Percentiles rank a stretch among this genome's conserved stretches.
These are phyloP conservation scores for Jamesozyma lodderae DNA, from an alignment of 805 yeast species.

Conservation along the genomic window DNA sequence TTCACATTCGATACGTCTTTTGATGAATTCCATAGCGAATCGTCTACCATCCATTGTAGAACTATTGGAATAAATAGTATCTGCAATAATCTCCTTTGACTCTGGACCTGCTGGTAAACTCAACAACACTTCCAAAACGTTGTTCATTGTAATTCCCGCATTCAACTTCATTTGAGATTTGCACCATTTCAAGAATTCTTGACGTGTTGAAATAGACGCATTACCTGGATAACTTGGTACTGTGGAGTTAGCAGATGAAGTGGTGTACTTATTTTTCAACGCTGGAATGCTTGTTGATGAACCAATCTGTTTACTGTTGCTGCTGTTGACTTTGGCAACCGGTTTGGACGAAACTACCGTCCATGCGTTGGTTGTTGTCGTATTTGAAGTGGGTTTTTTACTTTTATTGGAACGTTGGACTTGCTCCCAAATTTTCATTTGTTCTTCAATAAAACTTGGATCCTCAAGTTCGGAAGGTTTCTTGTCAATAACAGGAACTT, in stretches of 20 bases:
- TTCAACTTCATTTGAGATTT: slow-evolving; percentile 58
- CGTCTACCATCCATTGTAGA: slow-evolving; percentile 90
- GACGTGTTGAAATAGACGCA: slow-evolving; percentile 36
- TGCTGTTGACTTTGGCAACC: not conserved
- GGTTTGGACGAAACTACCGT: slow-evolving; percentile 7
- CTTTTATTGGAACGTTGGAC: slow-evolving; percentile 64
- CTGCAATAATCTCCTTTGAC: slow-evolving; percentile 79
- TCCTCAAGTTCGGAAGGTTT: slow-evolving; percentile 15
- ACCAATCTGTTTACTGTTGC: slow-evolving; percentile 17
- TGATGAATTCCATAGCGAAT: slow-evolving; percentile 83
- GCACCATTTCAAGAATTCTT: slow-evolving; percentile 67
- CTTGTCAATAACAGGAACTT: not conserved
- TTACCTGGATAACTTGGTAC: slow-evolving; percentile 21
- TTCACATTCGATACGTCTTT: slow-evolving; percentile 68
- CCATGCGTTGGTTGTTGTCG: slow-evolving; percentile 25
- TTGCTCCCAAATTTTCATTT: slow-evolving; percentile 35
- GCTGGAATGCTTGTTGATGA: slow-evolving; percentile 25
- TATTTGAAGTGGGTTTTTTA: slow-evolving; percentile 44
- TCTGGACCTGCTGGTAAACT: slow-evolving; percentile 71
- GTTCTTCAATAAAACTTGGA: slow-evolving; percentile 26
- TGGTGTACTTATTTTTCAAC: slow-evolving; percentile 13
- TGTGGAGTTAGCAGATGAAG: slow-evolving; percentile 12
- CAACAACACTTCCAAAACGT: slow-evolving; percentile 68
- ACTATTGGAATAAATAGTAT: slow-evolving; percentile 81
- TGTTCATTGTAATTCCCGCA: slow-evolving; percentile 67